Evolutionary conservation across 805 yeast species (phyloP).

Genomic region (Zygotorulaspora danielsina): DNA sequence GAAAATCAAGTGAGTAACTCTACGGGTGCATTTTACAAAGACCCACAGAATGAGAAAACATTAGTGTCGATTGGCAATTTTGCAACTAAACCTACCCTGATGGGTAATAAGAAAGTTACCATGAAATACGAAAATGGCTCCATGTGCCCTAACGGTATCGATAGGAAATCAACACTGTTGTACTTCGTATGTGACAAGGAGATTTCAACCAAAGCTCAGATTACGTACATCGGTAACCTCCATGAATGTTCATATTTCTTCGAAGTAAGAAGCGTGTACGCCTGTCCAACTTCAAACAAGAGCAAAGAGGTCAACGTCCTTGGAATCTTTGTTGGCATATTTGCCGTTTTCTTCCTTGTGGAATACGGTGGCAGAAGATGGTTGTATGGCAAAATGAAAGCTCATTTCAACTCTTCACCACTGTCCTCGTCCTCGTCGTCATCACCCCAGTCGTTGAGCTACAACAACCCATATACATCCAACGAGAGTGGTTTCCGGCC

Average conservation of each 20-base stretch:
- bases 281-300: slow-evolving; percentile 75
- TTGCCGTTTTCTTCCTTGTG: slow-evolving; percentile 37
- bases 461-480: slow-evolving; percentile 37
- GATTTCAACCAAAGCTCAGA: slow-evolving; percentile 56
- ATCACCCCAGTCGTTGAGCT: slow-evolving; percentile 15
- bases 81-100: slow-evolving; percentile 55
- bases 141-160: slow-evolving; percentile 51
- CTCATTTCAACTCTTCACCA: slow-evolving; percentile 11
- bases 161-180: slow-evolving; percentile 58
- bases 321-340: slow-evolving; percentile 58
- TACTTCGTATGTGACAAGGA: slow-evolving; percentile 79
- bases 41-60: slow-evolving; percentile 32
- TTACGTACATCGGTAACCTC: slow-evolving; percentile 64
- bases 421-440: slow-evolving; percentile 4
- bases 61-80: slow-evolving; percentile 56
- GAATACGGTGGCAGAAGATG: slow-evolving; percentile 39
- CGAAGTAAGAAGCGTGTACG: slow-evolving; percentile 79
- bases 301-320: slow-evolving; percentile 60
- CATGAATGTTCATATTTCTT: slow-evolving; percentile 80
- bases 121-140: slow-evolving; percentile 70
- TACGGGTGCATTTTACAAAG: slow-evolving; percentile 56
- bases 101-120: slow-evolving; percentile 62
- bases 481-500: slow-evolving; percentile 45
- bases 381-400: slow-evolving; percentile 19
- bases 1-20: slow-evolving; percentile 26